phyloP scores from a whole-genome alignment of 139 green algal genomes.

The Chloropicon primus region DNA sequence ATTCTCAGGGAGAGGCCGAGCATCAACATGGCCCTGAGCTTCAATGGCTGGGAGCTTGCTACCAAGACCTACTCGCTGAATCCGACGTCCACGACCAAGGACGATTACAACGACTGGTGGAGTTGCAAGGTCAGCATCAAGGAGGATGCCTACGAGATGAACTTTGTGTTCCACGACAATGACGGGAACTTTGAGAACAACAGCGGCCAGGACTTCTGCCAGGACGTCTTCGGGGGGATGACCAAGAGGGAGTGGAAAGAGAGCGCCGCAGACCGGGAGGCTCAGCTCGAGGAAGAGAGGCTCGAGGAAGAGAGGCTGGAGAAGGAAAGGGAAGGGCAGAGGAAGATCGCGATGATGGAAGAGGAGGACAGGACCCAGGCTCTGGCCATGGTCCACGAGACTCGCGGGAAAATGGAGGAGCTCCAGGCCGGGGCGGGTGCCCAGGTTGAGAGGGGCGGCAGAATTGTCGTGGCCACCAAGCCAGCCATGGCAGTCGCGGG shows the following conservation, averaged over 20 bases:
- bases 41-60: neutral
- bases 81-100: neutral
- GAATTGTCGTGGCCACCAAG: neutral
- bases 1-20: neutral
- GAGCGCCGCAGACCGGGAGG: neutral
- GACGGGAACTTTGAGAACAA: slow-evolving; percentile 65
- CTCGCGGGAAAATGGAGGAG: neutral
- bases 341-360: neutral
- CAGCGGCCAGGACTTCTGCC: slow-evolving; percentile 42
- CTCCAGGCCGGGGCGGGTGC: neutral
- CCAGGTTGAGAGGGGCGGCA: neutral
- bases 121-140: slow-evolving; percentile 36
- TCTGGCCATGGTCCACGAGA: neutral
- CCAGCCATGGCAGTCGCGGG: neutral
- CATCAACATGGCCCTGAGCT: neutral
- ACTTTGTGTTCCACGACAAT: slow-evolving; percentile 67
- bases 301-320: neutral
- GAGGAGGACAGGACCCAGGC: slow-evolving; percentile 1
- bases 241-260: slow-evolving; percentile 41
- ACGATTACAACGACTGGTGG: slow-evolving; percentile 38
- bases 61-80: neutral
- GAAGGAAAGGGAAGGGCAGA: neutral
- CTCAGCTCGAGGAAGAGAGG: slow-evolving; percentile 22
- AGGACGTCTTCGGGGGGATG: slow-evolving; percentile 23
- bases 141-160: slow-evolving; percentile 36